A percentile compares a stretch with the other conserved stretches of the same genome.
Evolutionary conservation across 345 rosid genomes (phyloP).

Genomic region (Eucalyptus curtisii): DNA sequence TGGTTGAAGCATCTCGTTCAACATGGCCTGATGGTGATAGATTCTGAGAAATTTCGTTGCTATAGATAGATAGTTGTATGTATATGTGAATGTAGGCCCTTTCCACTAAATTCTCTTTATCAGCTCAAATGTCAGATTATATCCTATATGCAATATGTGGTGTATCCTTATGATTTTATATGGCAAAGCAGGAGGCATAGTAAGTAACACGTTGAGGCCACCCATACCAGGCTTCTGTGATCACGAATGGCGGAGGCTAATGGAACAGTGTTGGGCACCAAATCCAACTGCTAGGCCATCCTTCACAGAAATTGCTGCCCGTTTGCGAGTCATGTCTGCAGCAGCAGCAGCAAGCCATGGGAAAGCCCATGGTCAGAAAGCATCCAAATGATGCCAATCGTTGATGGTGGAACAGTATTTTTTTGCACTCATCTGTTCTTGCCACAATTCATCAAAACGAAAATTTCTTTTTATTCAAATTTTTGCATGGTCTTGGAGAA

Average conservation of each 20-base stretch:
- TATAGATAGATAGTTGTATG: neutral
- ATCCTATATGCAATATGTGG: neutral
- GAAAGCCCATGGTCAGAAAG: neutral
- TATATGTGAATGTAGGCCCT: neutral
- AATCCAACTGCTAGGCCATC: slow-evolving; percentile 64
- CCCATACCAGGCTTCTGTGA: slow-evolving; percentile 58
- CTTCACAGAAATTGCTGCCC: slow-evolving; percentile 58
- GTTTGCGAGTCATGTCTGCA: slow-evolving; percentile 40
- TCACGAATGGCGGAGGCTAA: slow-evolving; percentile 60
- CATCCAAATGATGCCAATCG: neutral
- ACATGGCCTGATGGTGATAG: neutral
- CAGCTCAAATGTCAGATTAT: neutral
- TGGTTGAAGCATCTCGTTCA: neutral
- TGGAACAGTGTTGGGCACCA: slow-evolving; percentile 85
- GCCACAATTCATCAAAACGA: neutral
- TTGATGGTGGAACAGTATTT: neutral
- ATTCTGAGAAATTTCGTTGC: neutral
- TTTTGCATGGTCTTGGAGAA: neutral
- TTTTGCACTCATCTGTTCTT: neutral
- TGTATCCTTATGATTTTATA: neutral
- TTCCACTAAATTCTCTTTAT: neutral
- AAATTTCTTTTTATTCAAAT: neutral
- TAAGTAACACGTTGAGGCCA: slow-evolving; percentile 69
- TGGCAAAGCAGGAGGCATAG: slow-evolving; percentile 59
- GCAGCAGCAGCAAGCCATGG: slow-evolving; percentile 14